phyloP scores from a whole-genome alignment of 2,329 filamentous ascomycete genomes.

The Eurotiales sp. region DNA sequence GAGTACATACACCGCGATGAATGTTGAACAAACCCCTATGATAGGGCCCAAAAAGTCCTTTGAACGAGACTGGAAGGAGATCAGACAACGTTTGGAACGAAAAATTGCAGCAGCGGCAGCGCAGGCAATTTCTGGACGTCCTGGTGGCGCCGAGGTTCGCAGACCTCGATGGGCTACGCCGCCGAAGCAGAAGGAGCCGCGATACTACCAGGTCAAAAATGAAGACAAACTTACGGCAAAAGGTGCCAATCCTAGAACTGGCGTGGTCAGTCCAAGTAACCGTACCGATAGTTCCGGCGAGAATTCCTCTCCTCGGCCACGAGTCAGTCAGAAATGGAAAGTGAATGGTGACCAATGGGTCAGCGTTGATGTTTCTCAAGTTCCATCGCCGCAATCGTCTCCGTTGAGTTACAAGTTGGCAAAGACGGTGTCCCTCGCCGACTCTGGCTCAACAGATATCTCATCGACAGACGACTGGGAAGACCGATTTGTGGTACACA shows the following conservation, averaged over 20 bases:
- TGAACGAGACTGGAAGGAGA: slow-evolving; percentile 15
- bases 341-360: slow-evolving; percentile 35
- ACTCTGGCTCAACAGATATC: slow-evolving; percentile 26
- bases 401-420: slow-evolving; percentile 17
- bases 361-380: slow-evolving; percentile 26
- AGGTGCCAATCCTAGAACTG: slow-evolving; percentile 33
- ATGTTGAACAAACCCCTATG: neutral
- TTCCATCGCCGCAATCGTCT: slow-evolving; percentile 19
- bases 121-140: slow-evolving; percentile 12
- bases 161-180: slow-evolving; percentile 11
- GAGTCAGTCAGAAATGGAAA: slow-evolving; percentile 27
- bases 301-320: slow-evolving; percentile 12
- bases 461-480: slow-evolving; percentile 32
- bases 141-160: slow-evolving; percentile 10
- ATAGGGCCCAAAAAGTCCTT: slow-evolving; percentile 11
- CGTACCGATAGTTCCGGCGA: slow-evolving; percentile 20
- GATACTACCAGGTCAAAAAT: slow-evolving; percentile 18
- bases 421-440: slow-evolving; percentile 26
- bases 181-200: slow-evolving; percentile 9
- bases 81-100: slow-evolving; percentile 14
- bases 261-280: slow-evolving; percentile 34
- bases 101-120: slow-evolving; percentile 14
- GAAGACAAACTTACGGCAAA: slow-evolving; percentile 33
- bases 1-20: slow-evolving; percentile 8
- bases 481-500: slow-evolving; percentile 42